Conservation (phyloP, 2,329 filamentous ascomycete genomes). For the Aspergillus hiratsukae region DNA sequence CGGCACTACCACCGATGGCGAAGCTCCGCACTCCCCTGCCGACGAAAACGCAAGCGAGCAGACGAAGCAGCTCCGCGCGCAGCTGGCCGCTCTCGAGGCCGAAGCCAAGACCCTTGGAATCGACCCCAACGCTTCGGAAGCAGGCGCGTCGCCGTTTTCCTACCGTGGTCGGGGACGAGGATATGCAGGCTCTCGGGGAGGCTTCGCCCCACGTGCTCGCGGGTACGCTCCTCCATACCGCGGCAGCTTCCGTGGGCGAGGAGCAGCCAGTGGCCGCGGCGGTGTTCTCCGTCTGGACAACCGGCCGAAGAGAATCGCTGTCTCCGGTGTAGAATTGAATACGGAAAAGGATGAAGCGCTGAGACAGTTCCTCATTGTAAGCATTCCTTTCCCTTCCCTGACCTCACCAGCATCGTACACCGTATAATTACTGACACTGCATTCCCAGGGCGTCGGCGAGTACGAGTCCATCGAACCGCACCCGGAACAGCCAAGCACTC, state of each 20-base stretch:
- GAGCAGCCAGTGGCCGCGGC: constrained; percentile 39
- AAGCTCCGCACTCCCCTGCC: constrained; percentile 15
- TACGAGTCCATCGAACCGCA: constrained; percentile 44
- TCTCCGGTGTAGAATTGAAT: constrained; percentile 46
- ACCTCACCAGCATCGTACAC: constrained; percentile 12
- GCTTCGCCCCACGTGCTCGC: constrained; percentile 37
- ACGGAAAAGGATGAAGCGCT: constrained; percentile 52
- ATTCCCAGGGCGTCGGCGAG: constrained; percentile 42
- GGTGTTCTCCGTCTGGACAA: constrained; percentile 57
- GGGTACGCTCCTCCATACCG: constrained; percentile 37
- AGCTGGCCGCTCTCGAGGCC: constrained; percentile 52
- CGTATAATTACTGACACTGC: constrained; percentile 8
- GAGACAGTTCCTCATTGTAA: constrained; percentile 52
- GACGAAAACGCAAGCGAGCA: constrained; percentile 42
- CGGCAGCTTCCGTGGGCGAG: constrained; percentile 42
- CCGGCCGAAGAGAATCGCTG: constrained; percentile 50
- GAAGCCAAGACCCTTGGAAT: constrained; percentile 53
- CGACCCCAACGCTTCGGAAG: constrained; percentile 36
- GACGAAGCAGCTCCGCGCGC: constrained; percentile 50
- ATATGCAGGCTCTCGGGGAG: constrained; percentile 35
- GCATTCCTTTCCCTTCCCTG: constrained; percentile 11
- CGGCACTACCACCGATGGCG: constrained; percentile 21
- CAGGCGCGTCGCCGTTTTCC: constrained; percentile 23
- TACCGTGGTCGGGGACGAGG: constrained; percentile 36
- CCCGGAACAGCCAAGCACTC: constrained; percentile 35